phyloP scores from a whole-genome alignment of 2,329 filamentous ascomycete genomes.

The Fusarium caatingaense region DNA sequence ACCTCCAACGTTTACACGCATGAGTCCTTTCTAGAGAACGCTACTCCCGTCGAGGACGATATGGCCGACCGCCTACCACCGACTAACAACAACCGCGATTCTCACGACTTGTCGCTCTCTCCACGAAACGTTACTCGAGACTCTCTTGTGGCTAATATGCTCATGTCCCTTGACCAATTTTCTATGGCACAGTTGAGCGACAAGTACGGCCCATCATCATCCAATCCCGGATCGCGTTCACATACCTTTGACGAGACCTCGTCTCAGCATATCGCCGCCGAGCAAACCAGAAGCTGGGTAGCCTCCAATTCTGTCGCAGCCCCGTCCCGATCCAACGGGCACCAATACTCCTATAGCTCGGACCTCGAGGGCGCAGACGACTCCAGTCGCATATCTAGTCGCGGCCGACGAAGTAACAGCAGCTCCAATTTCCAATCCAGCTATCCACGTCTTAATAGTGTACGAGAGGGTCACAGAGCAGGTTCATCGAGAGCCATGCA shows the following conservation, averaged over 20 bases:
- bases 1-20: constrained; percentile 40
- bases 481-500: constrained; percentile 57
- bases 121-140: constrained; percentile 82
- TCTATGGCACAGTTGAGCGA: constrained; percentile 61
- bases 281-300: constrained; percentile 51
- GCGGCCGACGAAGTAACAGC: constrained; percentile 81
- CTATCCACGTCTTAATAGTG: constrained; percentile 71
- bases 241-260: constrained; percentile 47
- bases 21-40: constrained; percentile 48
- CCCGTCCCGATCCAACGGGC: constrained; percentile 43
- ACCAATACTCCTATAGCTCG: constrained; percentile 69
- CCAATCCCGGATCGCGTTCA: constrained; percentile 36
- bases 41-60: constrained; percentile 47
- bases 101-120: constrained; percentile 87
- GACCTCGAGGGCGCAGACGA: constrained; percentile 69
- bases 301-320: constrained; percentile 43
- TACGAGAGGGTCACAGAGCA: constrained; percentile 60
- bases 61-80: constrained; percentile 44
- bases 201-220: constrained; percentile 39
- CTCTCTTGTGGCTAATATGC: constrained; percentile 95
- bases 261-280: constrained; percentile 45
- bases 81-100: constrained; percentile 64
- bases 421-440: constrained; percentile 76
- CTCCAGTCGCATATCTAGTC: constrained; percentile 64
- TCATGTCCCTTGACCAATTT: constrained; percentile 90